phyloP scores from a whole-genome alignment of 2,329 filamentous ascomycete genomes.

The Bimuria novae-zelandiae region DNA sequence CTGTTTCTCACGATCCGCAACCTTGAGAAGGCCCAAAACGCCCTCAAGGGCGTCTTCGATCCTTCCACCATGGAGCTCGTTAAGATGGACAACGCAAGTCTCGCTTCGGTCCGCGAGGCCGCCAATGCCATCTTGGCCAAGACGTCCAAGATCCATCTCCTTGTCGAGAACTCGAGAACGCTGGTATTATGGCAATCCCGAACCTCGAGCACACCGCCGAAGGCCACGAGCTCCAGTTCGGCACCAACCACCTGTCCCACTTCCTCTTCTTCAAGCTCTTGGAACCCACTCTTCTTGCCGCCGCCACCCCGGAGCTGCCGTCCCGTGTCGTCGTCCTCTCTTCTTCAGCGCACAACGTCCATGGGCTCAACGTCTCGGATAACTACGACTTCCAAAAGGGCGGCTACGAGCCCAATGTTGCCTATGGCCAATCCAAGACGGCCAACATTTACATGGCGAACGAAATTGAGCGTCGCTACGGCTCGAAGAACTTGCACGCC shows the following conservation, averaged over 20 bases:
- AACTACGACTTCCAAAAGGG: conserved; percentile 5
- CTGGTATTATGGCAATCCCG: conserved; percentile 41
- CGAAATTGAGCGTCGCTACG: conserved; percentile 56
- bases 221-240: conserved; percentile 47
- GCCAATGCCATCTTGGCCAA: conserved; percentile 10
- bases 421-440: conserved; percentile 51
- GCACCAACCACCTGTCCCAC: conserved; percentile 54
- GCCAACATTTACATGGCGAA: conserved; percentile 53
- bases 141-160: conserved; percentile 20
- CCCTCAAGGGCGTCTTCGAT: conserved; percentile 6
- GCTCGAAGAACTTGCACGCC: conserved; percentile 49
- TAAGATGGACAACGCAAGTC: conserved; percentile 13
- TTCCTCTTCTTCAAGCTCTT: conserved; percentile 59
- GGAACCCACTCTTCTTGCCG: conserved; percentile 48
- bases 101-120: conserved; percentile 16
- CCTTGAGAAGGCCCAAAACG: conserved; percentile 38
- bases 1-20: conserved; percentile 52
- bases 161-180: conserved; percentile 37
- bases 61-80: conserved; percentile 21
- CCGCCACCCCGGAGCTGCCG: conserved; percentile 43
- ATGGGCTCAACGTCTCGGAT: not conserved
- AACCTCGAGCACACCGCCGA: conserved; percentile 25
- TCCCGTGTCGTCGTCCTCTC: conserved; percentile 56
- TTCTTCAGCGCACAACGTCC: conserved; percentile 25
- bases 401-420: conserved; percentile 15